Base-by-base conservation (phyloP, 2,329 filamentous ascomycete species). In the Clarireedia hainanense region DNA sequence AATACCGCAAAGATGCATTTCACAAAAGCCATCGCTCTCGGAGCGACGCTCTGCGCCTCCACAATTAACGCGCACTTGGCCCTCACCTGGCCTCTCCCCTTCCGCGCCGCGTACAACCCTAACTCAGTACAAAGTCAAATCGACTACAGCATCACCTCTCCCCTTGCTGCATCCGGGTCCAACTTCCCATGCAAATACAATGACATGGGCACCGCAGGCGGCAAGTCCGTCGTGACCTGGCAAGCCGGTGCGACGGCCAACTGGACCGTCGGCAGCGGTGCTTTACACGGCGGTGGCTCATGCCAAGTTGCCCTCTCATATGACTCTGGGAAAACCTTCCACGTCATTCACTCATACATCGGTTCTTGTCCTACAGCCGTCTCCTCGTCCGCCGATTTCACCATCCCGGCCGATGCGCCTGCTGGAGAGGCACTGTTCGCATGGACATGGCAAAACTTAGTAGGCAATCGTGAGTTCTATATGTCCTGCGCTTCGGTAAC, bases 401-500 rank as follows among this genome's bases (percentile, higher is more conserved):
- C 50, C 4, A 14, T 57, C 26, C 55, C 55, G 1, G 30, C 55
- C 15, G 55, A 57, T 36, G 50, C 55, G 7, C 55, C 55, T 3
- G 36, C 58, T 20, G 65, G 63, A 15, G 17, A 23, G 0, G 64
- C 65, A 1, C 49, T 69, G 7, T 65, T 69, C 20, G 62, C 63
- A 1, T 70, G 83, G 83, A 79, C 76, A 4, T 80, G 78, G 78
- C 80, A 80, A 67, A 83, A 83, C 66, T 72, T 74, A 55, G 64
- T 79, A 26, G 81, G 81, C 2, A 84, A 84, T 63, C 74, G 81
- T 17, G 83, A 85, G 63, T 83, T 84, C 74, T 86, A 86, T 71
- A 83, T 84, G 80, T 82, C 84, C 65, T 86, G 83, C 60, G 82
- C 81, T 0, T 74, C 75, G 7, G 76, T 85, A 36, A 75, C 75